Percentiles rank a stretch among this genome's conserved stretches.
phyloP scores from a whole-genome alignment of 441 rosid species.

The Syzygium malaccense region DNA sequence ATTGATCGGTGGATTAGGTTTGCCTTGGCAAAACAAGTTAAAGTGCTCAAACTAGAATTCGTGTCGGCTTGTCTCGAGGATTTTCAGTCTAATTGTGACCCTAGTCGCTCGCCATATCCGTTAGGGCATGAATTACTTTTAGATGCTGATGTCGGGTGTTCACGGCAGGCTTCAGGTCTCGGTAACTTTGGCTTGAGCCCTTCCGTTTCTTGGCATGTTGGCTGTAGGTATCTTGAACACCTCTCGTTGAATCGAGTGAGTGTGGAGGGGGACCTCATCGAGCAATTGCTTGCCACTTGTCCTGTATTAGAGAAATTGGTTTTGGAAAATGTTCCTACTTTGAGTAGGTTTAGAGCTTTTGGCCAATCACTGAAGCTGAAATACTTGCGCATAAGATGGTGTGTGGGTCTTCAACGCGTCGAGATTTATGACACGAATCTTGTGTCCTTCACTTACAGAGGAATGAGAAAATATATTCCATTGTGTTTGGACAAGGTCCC shows the following conservation, averaged over 20 bases:
- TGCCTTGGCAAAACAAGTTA: neutral
- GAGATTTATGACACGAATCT: neutral
- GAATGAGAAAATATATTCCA: accelerated
- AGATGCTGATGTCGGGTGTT: neutral
- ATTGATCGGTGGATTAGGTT: neutral
- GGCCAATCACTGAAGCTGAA: neutral
- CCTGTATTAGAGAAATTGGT: neutral
- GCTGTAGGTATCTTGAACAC: neutral
- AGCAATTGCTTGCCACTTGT: neutral
- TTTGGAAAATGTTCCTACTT: neutral
- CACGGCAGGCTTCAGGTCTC: neutral
- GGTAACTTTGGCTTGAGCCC: neutral
- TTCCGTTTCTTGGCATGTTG: neutral
- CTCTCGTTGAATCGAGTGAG: neutral
- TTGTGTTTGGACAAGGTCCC: neutral
- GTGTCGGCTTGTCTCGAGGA: neutral
- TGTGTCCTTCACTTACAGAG: neutral
- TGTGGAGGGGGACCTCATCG: neutral
- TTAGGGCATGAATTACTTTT: neutral
- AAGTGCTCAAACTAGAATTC: neutral
- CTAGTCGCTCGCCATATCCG: neutral
- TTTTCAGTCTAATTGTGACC: neutral
- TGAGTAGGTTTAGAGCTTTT: neutral
- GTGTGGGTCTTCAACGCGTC: neutral
- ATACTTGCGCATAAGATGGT: neutral